Conservation (phyloP, 2,329 filamentous ascomycete genomes). For the Apiospora phragmitis region DNA sequence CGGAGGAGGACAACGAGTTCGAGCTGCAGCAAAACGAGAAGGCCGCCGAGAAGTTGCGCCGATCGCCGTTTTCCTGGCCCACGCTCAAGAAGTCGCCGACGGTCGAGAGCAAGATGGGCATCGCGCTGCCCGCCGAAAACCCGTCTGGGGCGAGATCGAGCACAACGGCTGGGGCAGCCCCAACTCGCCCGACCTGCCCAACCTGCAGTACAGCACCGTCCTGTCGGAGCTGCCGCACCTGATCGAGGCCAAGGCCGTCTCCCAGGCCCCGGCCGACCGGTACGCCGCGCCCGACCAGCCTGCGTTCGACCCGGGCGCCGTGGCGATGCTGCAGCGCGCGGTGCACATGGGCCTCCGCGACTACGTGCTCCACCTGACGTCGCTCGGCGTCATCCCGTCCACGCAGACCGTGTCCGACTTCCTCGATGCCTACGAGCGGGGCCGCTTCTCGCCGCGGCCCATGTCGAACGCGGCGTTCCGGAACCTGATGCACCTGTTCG, state of each 20-base stretch:
- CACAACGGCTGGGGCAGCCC: constrained; percentile 91
- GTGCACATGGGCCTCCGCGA: constrained; percentile 73
- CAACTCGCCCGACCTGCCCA: constrained; percentile 69
- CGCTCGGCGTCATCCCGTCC: constrained; percentile 60
- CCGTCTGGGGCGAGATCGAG: constrained; percentile 78
- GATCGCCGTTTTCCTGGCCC: background rate
- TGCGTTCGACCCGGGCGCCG: constrained; percentile 64
- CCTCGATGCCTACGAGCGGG: constrained; percentile 75
- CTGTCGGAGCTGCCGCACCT: constrained; percentile 83
- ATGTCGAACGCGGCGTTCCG: constrained; percentile 73
- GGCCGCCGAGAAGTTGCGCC: constrained; percentile 18
- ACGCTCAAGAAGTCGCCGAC: constrained; percentile 37
- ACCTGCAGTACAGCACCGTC: constrained; percentile 81
- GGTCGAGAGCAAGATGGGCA: constrained; percentile 38
- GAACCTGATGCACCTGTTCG: constrained; percentile 80
- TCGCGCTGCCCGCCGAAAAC: constrained; percentile 49
- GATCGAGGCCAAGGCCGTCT: constrained; percentile 91
- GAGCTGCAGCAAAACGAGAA: background rate
- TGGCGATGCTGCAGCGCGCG: constrained; percentile 71
- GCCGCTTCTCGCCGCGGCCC: constrained; percentile 74
- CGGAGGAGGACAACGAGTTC: constrained; percentile 13
- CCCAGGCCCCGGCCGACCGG: constrained; percentile 59
- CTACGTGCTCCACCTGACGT: constrained; percentile 72
- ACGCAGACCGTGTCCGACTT: constrained; percentile 59
- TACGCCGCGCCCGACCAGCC: constrained; percentile 39